Percentiles rank a stretch among this genome's conserved stretches.
Evolutionary conservation across 352 stramenopile species (phyloP).

Genomic region (Pythium dissotocum): DNA sequence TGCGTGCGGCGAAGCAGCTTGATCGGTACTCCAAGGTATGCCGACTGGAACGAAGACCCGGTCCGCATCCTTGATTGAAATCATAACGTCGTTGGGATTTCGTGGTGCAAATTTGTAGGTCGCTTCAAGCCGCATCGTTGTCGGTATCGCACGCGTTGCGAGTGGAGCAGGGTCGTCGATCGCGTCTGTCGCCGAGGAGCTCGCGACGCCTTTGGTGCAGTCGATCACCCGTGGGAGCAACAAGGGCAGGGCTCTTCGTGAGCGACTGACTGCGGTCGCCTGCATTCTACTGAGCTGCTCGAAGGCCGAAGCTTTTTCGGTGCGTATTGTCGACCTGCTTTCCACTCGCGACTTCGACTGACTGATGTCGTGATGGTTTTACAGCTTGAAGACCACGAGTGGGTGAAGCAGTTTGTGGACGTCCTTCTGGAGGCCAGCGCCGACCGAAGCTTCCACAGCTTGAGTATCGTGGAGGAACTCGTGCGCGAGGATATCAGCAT

Average conservation of each 20-base stretch:
- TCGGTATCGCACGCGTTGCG: constrained; percentile 20
- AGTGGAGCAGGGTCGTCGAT: constrained; percentile 13
- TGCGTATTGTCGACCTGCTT: constrained; percentile 1
- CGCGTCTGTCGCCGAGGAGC: constrained; percentile 16
- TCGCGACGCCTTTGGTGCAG: constrained; percentile 14
- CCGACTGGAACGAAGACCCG: not conserved
- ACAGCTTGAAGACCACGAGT: constrained; percentile 20
- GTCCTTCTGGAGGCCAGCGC: constrained; percentile 19
- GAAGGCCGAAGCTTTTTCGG: not conserved
- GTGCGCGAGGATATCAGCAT: constrained; percentile 8
- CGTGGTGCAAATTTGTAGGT: constrained; percentile 18
- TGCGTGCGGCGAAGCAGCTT: constrained; percentile 55
- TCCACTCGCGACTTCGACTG: not conserved
- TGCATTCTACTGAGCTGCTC: constrained; percentile 15
- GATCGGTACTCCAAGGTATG: constrained; percentile 74
- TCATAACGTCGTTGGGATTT: not conserved
- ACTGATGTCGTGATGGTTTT: not conserved
- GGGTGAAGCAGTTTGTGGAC: constrained; percentile 16
- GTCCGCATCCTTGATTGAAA: not conserved
- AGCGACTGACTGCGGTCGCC: constrained; percentile 15
- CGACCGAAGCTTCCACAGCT: constrained; percentile 12
- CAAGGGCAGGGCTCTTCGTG: constrained; percentile 5
- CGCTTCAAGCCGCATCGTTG: constrained; percentile 50
- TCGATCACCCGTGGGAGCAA: constrained; percentile 6
- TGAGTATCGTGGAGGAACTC: constrained; percentile 21